Evolutionary conservation across 345 rosid genomes (phyloP).

Genomic region (Eucalyptus guilfoylei): DNA sequence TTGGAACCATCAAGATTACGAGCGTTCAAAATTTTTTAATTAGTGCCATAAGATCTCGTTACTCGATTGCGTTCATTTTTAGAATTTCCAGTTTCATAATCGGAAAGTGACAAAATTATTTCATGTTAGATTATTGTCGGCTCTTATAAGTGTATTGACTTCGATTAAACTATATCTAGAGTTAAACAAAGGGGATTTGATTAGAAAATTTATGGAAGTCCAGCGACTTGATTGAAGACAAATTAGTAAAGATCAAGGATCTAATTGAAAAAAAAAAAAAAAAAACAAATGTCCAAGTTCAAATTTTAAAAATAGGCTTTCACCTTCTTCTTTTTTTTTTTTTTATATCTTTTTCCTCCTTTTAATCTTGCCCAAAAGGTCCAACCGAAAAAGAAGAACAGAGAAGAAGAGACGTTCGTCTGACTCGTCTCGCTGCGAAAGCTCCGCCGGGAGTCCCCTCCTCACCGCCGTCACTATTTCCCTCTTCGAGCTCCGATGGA

Average conservation of each 20-base stretch:
- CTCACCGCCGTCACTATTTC: neutral
- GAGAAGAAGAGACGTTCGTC: neutral
- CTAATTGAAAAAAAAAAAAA: neutral
- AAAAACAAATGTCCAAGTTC: neutral
- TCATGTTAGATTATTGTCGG: fast-evolving
- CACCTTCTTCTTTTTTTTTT: neutral
- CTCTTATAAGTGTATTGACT: fast-evolving
- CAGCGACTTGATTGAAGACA: neutral
- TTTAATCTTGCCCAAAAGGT: neutral
- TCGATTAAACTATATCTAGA: neutral
- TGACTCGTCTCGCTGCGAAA: neutral
- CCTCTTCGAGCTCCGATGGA: neutral
- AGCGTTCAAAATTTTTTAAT: too few species aligned
- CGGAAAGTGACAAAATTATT: neutral
- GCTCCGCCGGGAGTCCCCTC: neutral
- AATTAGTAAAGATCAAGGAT: neutral
- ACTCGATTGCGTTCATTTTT: fast-evolving
- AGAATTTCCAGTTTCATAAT: fast-evolving
- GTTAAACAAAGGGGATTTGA: neutral
- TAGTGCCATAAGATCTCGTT: neutral
- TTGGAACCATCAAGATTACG: neutral
- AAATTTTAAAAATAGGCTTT: neutral
- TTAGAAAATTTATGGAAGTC: neutral
- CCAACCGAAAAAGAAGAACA: neutral
- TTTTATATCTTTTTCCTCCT: neutral